Conservation (phyloP, 257 asterid genomes). For the Solanum paucissectum region DNA sequence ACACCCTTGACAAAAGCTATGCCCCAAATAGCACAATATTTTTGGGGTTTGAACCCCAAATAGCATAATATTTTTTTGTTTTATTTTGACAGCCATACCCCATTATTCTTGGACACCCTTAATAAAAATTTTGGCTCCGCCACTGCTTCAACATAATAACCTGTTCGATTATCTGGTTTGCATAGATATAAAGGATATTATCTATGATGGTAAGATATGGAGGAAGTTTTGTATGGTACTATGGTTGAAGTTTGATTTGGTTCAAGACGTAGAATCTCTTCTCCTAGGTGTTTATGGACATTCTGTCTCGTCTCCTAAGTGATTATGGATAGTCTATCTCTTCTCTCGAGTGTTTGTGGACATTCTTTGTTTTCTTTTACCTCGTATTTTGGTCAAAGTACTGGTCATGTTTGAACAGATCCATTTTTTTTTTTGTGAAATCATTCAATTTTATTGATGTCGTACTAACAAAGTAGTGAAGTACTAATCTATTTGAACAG, state of each 20-base stretch:
- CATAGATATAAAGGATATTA: neutral
- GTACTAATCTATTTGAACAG: neutral
- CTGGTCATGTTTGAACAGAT: neutral
- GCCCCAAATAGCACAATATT: too few species aligned
- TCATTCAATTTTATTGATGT: neutral
- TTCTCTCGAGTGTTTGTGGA: neutral
- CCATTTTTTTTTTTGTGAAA: too few species aligned
- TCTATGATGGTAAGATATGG: neutral
- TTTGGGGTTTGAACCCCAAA: too few species aligned
- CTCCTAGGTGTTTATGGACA: neutral
- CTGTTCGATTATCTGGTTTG: neutral
- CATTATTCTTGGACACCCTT: too few species aligned
- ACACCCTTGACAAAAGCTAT: too few species aligned
- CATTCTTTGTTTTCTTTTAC: neutral
- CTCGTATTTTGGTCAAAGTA: neutral
- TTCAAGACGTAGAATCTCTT: neutral
- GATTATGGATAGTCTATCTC: neutral
- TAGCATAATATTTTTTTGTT: too few species aligned
- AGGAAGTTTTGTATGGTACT: neutral
- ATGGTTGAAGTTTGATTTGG: neutral
- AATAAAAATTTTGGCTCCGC: too few species aligned
- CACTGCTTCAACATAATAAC: neutral
- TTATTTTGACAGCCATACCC: too few species aligned
- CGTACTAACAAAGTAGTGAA: neutral
- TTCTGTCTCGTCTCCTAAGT: neutral